Percentiles rank a stretch among this genome's conserved stretches.
Conservation (phyloP, 495 filamentous ascomycete species). For the Penicillium coprophilum region DNA sequence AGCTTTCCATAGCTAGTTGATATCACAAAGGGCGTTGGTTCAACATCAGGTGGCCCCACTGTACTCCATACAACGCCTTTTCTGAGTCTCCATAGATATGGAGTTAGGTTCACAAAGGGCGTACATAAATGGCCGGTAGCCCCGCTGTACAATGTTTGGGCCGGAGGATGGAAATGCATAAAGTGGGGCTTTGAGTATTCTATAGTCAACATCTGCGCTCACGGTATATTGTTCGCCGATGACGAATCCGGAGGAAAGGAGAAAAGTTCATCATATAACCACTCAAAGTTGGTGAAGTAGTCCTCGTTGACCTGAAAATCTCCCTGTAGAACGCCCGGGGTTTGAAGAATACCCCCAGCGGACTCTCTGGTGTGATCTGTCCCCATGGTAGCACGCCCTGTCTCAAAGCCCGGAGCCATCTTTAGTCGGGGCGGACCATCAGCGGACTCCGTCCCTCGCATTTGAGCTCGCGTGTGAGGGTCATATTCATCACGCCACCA, state of each 20-base stretch:
- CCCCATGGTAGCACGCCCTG: constrained; percentile 12
- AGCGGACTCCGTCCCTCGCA: constrained; percentile 12
- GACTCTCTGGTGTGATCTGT: constrained; percentile 19
- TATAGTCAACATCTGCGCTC: background rate
- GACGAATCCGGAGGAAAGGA: constrained; percentile 25
- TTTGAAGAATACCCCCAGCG: background rate
- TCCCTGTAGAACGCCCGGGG: constrained; percentile 18
- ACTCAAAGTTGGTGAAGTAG: constrained; percentile 41
- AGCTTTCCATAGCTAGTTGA: too few relatives aligned
- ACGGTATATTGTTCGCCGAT: constrained; percentile 19
- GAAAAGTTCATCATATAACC: constrained; percentile 39
- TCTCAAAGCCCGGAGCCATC: constrained; percentile 2
- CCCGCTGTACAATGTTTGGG: background rate
- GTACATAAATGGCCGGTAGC: too few relatives aligned
- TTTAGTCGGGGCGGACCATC: constrained; percentile 19
- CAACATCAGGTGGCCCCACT: too few relatives aligned
- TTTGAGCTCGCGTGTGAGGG: constrained; percentile 23
- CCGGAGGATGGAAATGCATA: background rate
- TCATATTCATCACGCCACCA: constrained; percentile 54
- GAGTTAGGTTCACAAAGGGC: background rate
- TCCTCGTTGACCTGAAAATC: constrained; percentile 37
- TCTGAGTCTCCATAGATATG: background rate
- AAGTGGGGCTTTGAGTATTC: background rate
- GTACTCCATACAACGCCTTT: too few relatives aligned
- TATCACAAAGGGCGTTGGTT: too few relatives aligned